A percentile compares a stretch with the other conserved stretches of the same genome.
Conservation (phyloP, 108 stramenopile genomes). For the Epithemia pelagica region DNA sequence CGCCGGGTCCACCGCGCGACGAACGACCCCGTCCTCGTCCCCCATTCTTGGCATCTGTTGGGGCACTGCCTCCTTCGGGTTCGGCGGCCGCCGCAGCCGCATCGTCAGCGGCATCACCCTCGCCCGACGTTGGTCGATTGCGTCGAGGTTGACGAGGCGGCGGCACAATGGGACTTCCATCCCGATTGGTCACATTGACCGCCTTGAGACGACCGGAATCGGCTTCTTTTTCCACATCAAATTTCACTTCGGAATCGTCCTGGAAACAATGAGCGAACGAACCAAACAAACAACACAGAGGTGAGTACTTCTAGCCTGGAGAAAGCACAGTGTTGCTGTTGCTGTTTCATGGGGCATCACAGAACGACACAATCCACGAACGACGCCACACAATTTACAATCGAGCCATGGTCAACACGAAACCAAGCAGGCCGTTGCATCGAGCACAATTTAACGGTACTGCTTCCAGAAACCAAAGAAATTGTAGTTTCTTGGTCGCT, state of each 20-base stretch:
- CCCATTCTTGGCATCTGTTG: background rate
- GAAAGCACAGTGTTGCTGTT: no score
- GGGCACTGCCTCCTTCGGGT: background rate
- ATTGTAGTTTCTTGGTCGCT: no score
- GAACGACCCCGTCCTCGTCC: background rate
- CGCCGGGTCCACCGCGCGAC: background rate
- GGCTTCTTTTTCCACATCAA: slow-evolving; percentile 64
- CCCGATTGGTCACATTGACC: slow-evolving; percentile 57
- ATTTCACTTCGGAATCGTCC: slow-evolving; percentile 60
- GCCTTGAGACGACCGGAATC: slow-evolving; percentile 60
- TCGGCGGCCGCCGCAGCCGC: background rate
- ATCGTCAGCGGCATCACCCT: background rate
- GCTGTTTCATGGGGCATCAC: background rate
- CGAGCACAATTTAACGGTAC: no score
- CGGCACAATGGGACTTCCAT: slow-evolving; percentile 36
- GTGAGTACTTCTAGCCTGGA: background rate
- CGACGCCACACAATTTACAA: background rate
- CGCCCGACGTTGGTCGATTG: background rate
- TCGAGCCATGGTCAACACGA: background rate
- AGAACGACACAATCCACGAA: no score
- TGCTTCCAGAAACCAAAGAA: no score
- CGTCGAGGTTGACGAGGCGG: slow-evolving; percentile 5
- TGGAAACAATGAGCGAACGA: slow-evolving; percentile 15
- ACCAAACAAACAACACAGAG: background rate
- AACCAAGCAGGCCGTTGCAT: no score